Evolutionary conservation across 768 basidiomycete species (phyloP).

Genomic region (Cyclocybe aegerita): DNA sequence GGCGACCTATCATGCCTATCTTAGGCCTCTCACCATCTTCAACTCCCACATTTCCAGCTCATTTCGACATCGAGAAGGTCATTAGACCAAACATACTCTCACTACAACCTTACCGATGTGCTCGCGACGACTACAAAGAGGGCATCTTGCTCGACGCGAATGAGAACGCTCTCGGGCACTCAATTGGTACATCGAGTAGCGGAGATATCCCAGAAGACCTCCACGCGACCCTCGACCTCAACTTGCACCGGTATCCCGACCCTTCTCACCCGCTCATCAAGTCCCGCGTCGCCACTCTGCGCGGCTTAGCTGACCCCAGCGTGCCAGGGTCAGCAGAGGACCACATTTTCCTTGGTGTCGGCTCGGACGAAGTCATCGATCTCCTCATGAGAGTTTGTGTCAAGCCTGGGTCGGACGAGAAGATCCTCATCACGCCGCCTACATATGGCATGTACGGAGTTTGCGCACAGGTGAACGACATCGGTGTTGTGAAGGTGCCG

Average conservation of each 20-base stretch:
- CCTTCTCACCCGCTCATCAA: slow-evolving; percentile 86
- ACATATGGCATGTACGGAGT: slow-evolving; percentile 99
- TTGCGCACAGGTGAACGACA: slow-evolving; percentile 93
- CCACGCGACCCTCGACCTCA: slow-evolving; percentile 39
- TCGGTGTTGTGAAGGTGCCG: slow-evolving; percentile 75
- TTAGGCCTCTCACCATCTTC: slow-evolving; percentile 52
- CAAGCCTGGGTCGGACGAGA: slow-evolving; percentile 66
- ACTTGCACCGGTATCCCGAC: slow-evolving; percentile 91
- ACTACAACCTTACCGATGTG: slow-evolving; percentile 91
- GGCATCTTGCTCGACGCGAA: slow-evolving; percentile 97
- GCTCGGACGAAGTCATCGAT: slow-evolving; percentile 96
- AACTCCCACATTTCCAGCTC: slow-evolving; percentile 56
- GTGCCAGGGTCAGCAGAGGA: slow-evolving; percentile 26
- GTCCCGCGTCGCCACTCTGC: slow-evolving; percentile 65
- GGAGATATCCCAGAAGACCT: slow-evolving; percentile 31
- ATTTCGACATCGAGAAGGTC: slow-evolving; percentile 82
- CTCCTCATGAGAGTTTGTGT: slow-evolving; percentile 90
- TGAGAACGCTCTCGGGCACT: slow-evolving; percentile 92
- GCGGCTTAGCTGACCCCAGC: slow-evolving; percentile 54
- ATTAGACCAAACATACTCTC: slow-evolving; percentile 94
- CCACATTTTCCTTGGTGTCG: slow-evolving; percentile 92
- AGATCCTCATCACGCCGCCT: slow-evolving; percentile 87
- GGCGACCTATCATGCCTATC: slow-evolving; percentile 50
- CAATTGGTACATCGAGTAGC: slow-evolving; percentile 47
- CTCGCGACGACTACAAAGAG: slow-evolving; percentile 90